A percentile compares a stretch with the other conserved stretches of the same genome.
phyloP scores from a whole-genome alignment of 2,329 filamentous ascomycete genomes.

The Claviceps capensis region DNA sequence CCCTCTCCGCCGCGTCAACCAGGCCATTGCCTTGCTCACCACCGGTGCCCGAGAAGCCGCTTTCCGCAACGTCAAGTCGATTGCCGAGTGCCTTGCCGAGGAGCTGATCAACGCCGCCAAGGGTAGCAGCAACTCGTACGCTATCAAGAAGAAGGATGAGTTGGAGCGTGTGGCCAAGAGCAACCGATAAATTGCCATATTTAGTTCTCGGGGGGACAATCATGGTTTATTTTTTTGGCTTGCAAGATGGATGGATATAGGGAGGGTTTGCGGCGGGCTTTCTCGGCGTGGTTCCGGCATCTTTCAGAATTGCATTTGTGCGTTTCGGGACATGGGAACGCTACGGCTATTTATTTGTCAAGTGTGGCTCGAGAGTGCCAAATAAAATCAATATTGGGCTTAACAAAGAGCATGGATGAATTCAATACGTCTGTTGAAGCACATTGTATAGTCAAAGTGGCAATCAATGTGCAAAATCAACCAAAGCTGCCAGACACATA shows the following conservation, averaged over 20 bases:
- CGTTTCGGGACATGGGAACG: conserved; percentile 33
- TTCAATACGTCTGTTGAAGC: conserved; percentile 1
- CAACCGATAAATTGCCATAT: conserved; percentile 76
- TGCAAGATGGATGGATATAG: conserved; percentile 6
- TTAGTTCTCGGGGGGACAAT: background rate
- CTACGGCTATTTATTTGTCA: conserved; percentile 27
- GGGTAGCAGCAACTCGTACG: conserved; percentile 99
- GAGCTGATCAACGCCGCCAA: conserved; percentile 99
- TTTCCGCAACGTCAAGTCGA: conserved; percentile 99
- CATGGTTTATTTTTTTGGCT: conserved; percentile 1
- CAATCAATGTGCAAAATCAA: too few relatives aligned
- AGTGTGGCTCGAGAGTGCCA: conserved; percentile 23
- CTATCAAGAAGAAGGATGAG: conserved; percentile 99
- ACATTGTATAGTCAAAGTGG: background rate
- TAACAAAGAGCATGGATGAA: conserved; percentile 25
- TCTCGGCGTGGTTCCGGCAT: conserved; percentile 32
- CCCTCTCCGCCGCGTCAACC: conserved; percentile 98
- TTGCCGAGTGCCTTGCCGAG: conserved; percentile 98
- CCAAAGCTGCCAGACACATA: too few relatives aligned
- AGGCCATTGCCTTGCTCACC: conserved; percentile 97
- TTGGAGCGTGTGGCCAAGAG: conserved; percentile 99
- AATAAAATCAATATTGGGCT: conserved; percentile 28
- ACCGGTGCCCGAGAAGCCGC: conserved; percentile 96
- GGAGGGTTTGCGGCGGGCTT: conserved; percentile 22
- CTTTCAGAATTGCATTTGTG: conserved; percentile 33